Conservation (phyloP, 805 yeast genomes). For the Metschnikowia lochheadii region DNA sequence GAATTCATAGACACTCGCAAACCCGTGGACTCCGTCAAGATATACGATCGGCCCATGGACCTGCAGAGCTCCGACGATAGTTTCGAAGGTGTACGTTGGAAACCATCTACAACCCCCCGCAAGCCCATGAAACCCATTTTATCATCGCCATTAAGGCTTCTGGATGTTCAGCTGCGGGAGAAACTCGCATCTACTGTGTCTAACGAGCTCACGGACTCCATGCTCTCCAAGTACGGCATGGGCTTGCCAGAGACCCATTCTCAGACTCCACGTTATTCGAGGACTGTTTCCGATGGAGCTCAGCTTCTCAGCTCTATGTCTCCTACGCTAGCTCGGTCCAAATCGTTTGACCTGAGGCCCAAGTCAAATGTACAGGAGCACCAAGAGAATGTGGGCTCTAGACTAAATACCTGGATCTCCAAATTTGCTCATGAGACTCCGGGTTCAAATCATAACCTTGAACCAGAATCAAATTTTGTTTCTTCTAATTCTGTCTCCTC, state of each 20-base stretch:
- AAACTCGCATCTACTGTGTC: conserved; percentile 17
- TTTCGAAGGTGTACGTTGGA: conserved; percentile 39
- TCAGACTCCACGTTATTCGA: conserved; percentile 32
- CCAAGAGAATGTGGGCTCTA: conserved; percentile 14
- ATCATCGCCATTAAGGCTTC: conserved; percentile 40
- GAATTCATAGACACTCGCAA: neutral
- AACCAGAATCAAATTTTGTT: no score
- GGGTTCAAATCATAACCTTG: neutral
- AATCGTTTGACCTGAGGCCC: conserved; percentile 28
- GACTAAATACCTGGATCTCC: conserved; percentile 27
- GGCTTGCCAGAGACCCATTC: conserved; percentile 28
- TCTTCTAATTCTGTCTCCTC: no score
- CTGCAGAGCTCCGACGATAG: conserved; percentile 41
- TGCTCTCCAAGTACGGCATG: conserved; percentile 42
- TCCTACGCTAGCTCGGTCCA: conserved; percentile 37
- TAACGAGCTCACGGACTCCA: conserved; percentile 33
- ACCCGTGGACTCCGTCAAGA: conserved; percentile 1
- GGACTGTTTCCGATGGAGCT: conserved; percentile 31
- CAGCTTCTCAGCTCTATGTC: conserved; percentile 16
- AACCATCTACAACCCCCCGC: conserved; percentile 12
- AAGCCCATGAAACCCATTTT: conserved; percentile 21
- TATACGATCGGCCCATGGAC: conserved; percentile 15
- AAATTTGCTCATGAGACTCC: conserved; percentile 21
- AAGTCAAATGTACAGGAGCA: neutral
- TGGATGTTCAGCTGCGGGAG: conserved; percentile 13